Evolutionary conservation across 2,329 filamentous ascomycete genomes (phyloP), one percentile per base, ranked within the genome.

Genomic region (Colletotrichum sp.): DNA sequence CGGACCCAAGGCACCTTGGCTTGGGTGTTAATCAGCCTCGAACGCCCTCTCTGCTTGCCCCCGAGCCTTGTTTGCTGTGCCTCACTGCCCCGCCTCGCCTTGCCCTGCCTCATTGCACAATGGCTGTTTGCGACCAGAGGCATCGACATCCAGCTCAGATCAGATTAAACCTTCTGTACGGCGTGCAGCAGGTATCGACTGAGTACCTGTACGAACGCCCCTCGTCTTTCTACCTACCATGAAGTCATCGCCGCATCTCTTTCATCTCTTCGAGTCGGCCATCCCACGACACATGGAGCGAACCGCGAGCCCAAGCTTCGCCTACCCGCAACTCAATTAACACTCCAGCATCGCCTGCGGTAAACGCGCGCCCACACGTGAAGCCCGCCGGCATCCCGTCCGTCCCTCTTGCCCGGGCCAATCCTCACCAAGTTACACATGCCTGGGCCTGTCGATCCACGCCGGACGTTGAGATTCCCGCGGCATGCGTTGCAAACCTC

Each of bases 391-490:
- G 36, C 36, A 38, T 66, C 28, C 43, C 26, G 36, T n/a, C 26
- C 43, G 43, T 65, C 38, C 36, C 32, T 24, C 64, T 66, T 26
- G n/a, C 65, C 62, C 13, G 56, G 38, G 60, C 60, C 26, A 70
- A 52, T 32, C 55, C 65, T 73, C 56, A 64, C 60, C 65, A 58
- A 18, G 26, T 34, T 7, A 24, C 71, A 56, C 28, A 62, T 26
- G 58, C 38, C 58, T 34, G 71, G 66, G 71, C 58, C 71, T 65
- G 66, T 70, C 66, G 71, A 73, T 73, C 71, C 26, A 65, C 58
- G 71, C 32, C 43, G 32, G 30, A 24, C 36, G 58, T n/a, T n/a
- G 48, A 55, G 67, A 74, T 60, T 61, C 61, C 68, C 61, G 61
- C 36, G 30, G 60, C 18, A 18, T 58, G 66, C 52, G 21, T 73